Percentiles rank a stretch among this genome's conserved stretches.
These are phyloP conservation scores for Tylopilus subfusipes DNA, from an alignment of 768 basidiomycete species.

Conservation along the genomic window DNA sequence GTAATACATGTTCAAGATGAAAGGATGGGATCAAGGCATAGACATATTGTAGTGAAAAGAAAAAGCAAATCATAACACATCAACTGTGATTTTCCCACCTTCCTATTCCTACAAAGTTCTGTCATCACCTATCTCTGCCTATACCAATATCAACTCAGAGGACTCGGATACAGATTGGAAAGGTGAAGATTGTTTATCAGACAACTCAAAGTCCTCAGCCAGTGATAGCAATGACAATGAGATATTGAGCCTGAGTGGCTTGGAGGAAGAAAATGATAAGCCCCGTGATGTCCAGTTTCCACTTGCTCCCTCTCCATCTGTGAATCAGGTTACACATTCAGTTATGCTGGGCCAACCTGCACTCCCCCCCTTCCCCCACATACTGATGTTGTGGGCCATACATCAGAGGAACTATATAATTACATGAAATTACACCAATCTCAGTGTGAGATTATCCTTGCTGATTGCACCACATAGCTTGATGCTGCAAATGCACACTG, in stretches of 20 bases:
- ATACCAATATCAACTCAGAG: not conserved
- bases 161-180: not conserved
- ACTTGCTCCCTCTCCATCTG: not conserved
- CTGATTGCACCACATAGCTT: not conserved
- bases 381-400: not conserved
- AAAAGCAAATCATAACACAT: no score
- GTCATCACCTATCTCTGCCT: not conserved
- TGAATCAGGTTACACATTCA: not conserved
- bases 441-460: not conserved
- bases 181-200: no score
- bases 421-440: not conserved
- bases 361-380: not conserved
- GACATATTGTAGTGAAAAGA: no score
- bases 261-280: no score
- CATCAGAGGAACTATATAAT: not conserved
- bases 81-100: not conserved
- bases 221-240: no score
- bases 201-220: no score
- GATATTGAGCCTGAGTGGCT: no score
- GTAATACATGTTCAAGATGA: no score
- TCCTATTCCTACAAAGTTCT: not conserved
- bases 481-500: conserved; percentile 1
- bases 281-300: no score
- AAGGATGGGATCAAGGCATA: no score
- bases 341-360: not conserved